Conservation (phyloP, 768 basidiomycete genomes). For the Boletus rex-veris region DNA sequence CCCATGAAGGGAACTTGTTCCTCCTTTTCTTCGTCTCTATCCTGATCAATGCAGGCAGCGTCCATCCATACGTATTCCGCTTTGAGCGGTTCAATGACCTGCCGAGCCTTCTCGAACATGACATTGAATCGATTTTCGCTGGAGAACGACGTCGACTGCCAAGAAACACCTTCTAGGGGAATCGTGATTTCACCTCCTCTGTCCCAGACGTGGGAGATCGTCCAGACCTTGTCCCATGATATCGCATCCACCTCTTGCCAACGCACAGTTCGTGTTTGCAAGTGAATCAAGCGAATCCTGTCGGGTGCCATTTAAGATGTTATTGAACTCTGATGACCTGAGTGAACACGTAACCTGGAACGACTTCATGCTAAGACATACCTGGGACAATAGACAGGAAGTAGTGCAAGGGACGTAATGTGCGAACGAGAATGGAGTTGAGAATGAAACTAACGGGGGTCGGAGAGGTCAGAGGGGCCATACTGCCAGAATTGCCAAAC, state of each 20-base stretch:
- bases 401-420: neutral
- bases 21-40: neutral
- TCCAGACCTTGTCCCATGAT: slow-evolving; percentile 6
- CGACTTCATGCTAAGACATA: neutral
- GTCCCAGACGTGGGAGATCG: slow-evolving; percentile 11
- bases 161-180: slow-evolving; percentile 1
- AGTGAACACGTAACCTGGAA: neutral
- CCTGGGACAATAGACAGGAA: neutral
- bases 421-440: neutral
- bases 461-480: too few species aligned
- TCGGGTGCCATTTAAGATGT: neutral
- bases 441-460: neutral
- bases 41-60: slow-evolving; percentile 8
- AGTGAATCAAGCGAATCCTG: slow-evolving; percentile 1
- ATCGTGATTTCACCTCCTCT: neutral
- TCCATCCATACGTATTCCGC: slow-evolving; percentile 10
- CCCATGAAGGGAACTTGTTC: slow-evolving; percentile 7
- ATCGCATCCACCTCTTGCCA: neutral
- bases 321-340: neutral
- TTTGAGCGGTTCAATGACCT: neutral
- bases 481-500: too few species aligned
- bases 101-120: neutral
- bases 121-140: slow-evolving; percentile 3
- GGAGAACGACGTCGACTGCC: slow-evolving; percentile 4
- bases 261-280: neutral